These are phyloP conservation scores for Gossypium gossypioides DNA, from an alignment of 441 rosid species.

Conservation along the genomic window DNA sequence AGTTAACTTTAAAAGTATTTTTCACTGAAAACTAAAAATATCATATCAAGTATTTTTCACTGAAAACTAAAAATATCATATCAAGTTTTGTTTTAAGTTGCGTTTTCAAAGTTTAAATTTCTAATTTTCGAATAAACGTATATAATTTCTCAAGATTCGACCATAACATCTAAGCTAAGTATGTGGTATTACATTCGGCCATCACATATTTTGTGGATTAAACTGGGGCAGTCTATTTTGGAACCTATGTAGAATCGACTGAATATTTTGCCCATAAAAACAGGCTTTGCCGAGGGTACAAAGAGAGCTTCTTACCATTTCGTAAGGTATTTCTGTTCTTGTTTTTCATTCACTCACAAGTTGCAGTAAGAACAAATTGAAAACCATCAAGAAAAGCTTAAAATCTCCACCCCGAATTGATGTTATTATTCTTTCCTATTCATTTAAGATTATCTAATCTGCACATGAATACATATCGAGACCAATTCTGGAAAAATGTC, in stretches of 20 bases:
- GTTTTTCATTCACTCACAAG: neutral
- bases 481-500: neutral
- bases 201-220: no score
- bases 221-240: no score
- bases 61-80: no score
- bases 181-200: no score
- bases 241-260: neutral
- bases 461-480: neutral
- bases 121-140: no score
- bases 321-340: neutral
- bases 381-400: neutral
- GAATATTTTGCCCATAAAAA: neutral
- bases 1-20: no score
- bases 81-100: no score
- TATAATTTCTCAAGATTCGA: no score
- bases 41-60: no score
- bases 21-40: no score
- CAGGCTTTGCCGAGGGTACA: neutral
- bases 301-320: neutral
- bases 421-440: neutral
- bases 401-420: neutral
- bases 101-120: no score
- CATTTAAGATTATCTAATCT: neutral
- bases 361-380: neutral
- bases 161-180: no score